Evolutionary conservation across 2,329 filamentous ascomycete species (phyloP).

Genomic region (Venturia effusa): DNA sequence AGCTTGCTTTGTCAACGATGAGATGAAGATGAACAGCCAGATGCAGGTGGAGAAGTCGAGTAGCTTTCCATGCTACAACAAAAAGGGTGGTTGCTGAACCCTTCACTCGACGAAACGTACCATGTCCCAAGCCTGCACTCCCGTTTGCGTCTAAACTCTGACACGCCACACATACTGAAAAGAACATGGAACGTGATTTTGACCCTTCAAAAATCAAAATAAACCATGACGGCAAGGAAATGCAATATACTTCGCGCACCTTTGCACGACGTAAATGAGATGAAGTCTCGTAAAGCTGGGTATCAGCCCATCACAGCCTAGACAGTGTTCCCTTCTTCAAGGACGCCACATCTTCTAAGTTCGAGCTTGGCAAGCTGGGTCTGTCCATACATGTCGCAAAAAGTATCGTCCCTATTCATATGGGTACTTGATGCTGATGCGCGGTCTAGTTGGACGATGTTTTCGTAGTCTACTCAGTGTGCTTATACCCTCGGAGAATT

Average conservation of each 20-base stretch:
- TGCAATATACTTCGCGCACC: neutral
- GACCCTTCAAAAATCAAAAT: neutral
- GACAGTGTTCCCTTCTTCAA: neutral
- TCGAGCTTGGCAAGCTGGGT: neutral
- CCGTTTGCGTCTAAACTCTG: neutral
- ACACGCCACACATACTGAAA: neutral
- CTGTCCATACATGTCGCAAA: neutral
- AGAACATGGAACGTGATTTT: neutral
- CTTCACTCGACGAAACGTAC: neutral
- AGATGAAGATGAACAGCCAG: neutral
- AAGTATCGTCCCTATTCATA: neutral
- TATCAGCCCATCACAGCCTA: neutral
- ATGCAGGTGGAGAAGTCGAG: neutral
- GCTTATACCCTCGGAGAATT: too few relatives aligned
- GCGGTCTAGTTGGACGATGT: neutral
- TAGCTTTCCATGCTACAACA: neutral
- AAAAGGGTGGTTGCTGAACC: neutral
- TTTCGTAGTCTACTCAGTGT: neutral
- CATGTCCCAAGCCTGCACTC: neutral
- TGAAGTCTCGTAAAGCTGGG: neutral
- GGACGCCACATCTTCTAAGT: neutral
- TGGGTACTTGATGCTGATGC: neutral
- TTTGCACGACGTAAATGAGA: neutral
- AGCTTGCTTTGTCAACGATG: neutral
- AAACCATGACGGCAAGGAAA: neutral